phyloP scores from a whole-genome alignment of 2,329 filamentous ascomycete species.

The Claviceps arundinis region DNA sequence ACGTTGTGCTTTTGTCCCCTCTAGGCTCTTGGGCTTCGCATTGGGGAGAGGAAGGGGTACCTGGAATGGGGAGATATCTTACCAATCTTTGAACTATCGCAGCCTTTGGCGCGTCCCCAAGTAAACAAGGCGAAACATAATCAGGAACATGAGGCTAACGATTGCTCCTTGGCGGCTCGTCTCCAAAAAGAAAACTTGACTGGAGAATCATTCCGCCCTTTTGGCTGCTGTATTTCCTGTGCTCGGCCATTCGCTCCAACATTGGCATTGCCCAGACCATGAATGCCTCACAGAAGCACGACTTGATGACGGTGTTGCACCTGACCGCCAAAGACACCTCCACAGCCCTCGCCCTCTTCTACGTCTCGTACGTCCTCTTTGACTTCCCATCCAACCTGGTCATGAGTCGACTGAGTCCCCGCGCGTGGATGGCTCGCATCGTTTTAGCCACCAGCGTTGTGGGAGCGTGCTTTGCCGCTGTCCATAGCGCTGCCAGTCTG shows the following conservation, averaged over 20 bases:
- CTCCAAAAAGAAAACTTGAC: slow-evolving; percentile 37
- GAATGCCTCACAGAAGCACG: slow-evolving; percentile 59
- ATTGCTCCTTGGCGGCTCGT: not conserved
- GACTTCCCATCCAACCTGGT: slow-evolving; percentile 79
- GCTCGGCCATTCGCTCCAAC: slow-evolving; percentile 82
- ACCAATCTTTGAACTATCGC: too few species aligned
- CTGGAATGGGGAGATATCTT: not conserved
- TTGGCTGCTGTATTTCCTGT: slow-evolving; percentile 84
- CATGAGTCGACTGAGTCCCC: slow-evolving; percentile 74
- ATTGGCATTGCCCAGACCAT: slow-evolving; percentile 91
- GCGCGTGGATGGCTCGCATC: slow-evolving; percentile 85
- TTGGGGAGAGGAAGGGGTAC: not conserved
- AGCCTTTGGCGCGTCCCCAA: too few species aligned
- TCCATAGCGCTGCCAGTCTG: slow-evolving; percentile 71
- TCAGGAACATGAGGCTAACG: not conserved
- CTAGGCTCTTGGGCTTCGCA: not conserved
- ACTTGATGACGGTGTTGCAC: slow-evolving; percentile 58
- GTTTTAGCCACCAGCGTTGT: slow-evolving; percentile 79
- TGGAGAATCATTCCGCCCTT: slow-evolving; percentile 55
- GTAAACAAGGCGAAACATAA: too few species aligned
- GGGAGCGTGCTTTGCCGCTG: slow-evolving; percentile 70
- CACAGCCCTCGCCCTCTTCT: slow-evolving; percentile 76
- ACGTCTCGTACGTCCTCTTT: slow-evolving; percentile 83
- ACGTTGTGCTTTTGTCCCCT: not conserved
- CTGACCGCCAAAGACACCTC: slow-evolving; percentile 67